Evolutionary conservation across 2,329 filamentous ascomycete genomes (phyloP).

Genomic region (Ceratocystis diversiconidia): DNA sequence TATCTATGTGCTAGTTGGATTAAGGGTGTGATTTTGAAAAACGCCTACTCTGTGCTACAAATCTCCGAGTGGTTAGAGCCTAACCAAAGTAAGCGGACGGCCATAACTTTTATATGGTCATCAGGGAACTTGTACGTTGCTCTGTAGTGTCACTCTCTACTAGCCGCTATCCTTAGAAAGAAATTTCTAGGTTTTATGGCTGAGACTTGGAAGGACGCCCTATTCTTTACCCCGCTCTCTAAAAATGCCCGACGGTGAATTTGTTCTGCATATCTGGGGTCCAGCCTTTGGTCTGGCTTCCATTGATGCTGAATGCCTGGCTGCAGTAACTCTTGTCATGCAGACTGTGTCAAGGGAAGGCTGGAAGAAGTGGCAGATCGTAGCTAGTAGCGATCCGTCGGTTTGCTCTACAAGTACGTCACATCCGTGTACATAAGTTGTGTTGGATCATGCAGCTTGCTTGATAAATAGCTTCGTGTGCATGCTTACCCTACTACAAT

Average conservation of each 20-base stretch:
- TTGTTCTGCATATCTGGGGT: constrained; percentile 76
- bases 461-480: background rate
- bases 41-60: too few species aligned
- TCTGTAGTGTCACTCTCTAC: too few species aligned
- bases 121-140: too few species aligned
- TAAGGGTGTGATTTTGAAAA: too few species aligned
- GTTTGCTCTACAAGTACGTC: constrained; percentile 55
- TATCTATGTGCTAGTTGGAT: too few species aligned
- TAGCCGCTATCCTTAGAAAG: background rate
- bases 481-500: constrained; percentile 9
- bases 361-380: constrained; percentile 43
- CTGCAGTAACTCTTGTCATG: constrained; percentile 60
- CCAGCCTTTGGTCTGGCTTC: constrained; percentile 79
- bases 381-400: constrained; percentile 59
- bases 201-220: background rate
- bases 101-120: too few species aligned
- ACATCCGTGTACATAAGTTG: background rate
- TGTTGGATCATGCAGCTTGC: constrained; percentile 2
- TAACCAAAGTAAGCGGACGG: too few species aligned
- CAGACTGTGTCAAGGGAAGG: constrained; percentile 24
- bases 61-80: too few species aligned
- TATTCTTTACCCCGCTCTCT: background rate
- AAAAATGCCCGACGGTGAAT: constrained; percentile 14
- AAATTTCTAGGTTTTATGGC: background rate
- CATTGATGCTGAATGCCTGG: constrained; percentile 81